Evolutionary conservation across 2,329 filamentous ascomycete species (phyloP), one percentile per base, ranked within the genome.

Genomic region (Moelleriella libera): DNA sequence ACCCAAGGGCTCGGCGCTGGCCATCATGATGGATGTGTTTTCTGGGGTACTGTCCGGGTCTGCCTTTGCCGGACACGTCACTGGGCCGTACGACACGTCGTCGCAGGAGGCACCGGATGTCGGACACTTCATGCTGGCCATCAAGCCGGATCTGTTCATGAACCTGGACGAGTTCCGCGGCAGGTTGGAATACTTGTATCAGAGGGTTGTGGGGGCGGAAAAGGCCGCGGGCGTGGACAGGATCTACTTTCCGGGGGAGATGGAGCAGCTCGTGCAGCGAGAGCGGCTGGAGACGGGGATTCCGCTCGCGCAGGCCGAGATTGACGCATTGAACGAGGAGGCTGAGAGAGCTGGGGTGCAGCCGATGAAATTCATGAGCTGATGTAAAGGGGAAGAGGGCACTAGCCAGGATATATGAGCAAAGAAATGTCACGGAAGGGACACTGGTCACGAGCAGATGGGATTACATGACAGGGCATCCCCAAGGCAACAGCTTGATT

Each of bases 11-110:
- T 85, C 82, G 2, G 87, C 76, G 0, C 61, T 92, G 41, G 69
- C 83, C 0, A 77, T 92, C 48, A 90, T 88, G 83, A 92, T 92
- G 87, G 85, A 92, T 58, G 83, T 94, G 2, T 90, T 92, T 58
- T 88, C 84, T 0, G 86, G 85, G 0, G 82, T 85, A 0, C 57
- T 92, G 0, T 87, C 83, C 0, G 86, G 85, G 0, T 82, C 80
- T 32, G 85, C 85, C 0, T 92, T 87, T 63, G 87, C 84, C 0
- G 85, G 85, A 0, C 71, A 84, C 56, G 86, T 92, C 14, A 84
- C 80, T 0, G 77, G 77, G 14, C 87, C 86, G 0, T 92, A 92
- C 60, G 84, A 88, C 57, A 72, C 82, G 3, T 80, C 75, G 0
- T 76, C 71, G 49, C 21, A 37, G 34, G 8, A 37, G 34, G 12